phyloP scores from a whole-genome alignment of 2,329 filamentous ascomycete species.

The Dichotomopilus funicola region DNA sequence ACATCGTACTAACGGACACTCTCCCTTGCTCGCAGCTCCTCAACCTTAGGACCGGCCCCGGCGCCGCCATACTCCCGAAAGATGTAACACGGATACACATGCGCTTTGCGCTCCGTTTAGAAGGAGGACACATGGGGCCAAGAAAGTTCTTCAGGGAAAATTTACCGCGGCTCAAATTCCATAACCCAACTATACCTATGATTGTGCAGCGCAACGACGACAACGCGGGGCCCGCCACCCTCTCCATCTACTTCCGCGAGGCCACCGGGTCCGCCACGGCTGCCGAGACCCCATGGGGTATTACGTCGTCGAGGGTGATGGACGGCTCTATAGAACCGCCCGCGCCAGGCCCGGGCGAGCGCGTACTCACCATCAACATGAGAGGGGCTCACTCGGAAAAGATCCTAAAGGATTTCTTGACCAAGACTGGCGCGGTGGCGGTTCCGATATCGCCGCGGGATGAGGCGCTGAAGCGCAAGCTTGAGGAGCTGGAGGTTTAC shows the following conservation, averaged over 20 bases:
- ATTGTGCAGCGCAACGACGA: conserved; percentile 64
- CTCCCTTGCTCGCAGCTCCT: conserved; percentile 50
- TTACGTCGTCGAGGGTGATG: conserved; percentile 36
- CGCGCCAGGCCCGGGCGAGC: conserved; percentile 42
- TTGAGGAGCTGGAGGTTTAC: conserved; percentile 48
- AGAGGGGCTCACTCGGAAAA: conserved; percentile 52
- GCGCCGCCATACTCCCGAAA: conserved; percentile 72
- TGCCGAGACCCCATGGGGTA: conserved; percentile 33
- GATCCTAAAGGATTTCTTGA: conserved; percentile 58
- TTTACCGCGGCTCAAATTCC: conserved; percentile 83
- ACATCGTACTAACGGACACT: conserved; percentile 7
- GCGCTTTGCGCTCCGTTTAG: conserved; percentile 57
- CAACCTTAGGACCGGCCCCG: conserved; percentile 70
- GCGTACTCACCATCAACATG: conserved; percentile 54
- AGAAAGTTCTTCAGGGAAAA: conserved; percentile 83
- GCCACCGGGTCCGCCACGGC: conserved; percentile 8
- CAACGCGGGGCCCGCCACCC: conserved; percentile 48
- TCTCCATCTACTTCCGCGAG: conserved; percentile 59
- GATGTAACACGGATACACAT: conserved; percentile 70
- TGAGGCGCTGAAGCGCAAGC: conserved; percentile 46
- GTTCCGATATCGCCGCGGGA: conserved; percentile 56
- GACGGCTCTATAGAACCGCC: conserved; percentile 44
- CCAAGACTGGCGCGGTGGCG: conserved; percentile 52
- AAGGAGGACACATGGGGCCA: conserved; percentile 65
- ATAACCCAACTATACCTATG: conserved; percentile 83